phyloP scores from a whole-genome alignment of 805 yeast species.

The Wickerhamomyces canadensis region DNA sequence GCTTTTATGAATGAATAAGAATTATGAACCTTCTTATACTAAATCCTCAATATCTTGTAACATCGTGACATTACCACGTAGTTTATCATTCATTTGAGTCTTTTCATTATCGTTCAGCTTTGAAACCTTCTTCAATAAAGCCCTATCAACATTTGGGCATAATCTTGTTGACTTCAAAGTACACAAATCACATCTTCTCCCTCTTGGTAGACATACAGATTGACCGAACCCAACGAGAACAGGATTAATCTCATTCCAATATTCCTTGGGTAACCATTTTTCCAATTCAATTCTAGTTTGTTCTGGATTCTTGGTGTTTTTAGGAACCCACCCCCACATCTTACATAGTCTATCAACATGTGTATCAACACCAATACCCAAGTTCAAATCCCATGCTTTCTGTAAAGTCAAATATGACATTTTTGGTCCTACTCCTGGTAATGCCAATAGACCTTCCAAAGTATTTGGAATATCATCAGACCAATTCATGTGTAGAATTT shows the following conservation, averaged over 20 bases:
- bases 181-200: slow-evolving; percentile 68
- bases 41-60: slow-evolving; percentile 33
- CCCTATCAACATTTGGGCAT: slow-evolving; percentile 54
- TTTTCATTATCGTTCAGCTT: slow-evolving; percentile 17
- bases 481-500: slow-evolving; percentile 42
- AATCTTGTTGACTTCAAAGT: slow-evolving; percentile 43
- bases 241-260: slow-evolving; percentile 85
- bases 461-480: slow-evolving; percentile 70
- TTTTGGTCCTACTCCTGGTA: slow-evolving; percentile 95
- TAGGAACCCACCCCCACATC: slow-evolving; percentile 74
- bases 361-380: slow-evolving; percentile 93
- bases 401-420: slow-evolving; percentile 85
- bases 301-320: slow-evolving; percentile 59
- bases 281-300: slow-evolving; percentile 64
- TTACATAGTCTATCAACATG: slow-evolving; percentile 79
- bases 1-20: neutral
- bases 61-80: slow-evolving; percentile 39
- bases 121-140: slow-evolving; percentile 22
- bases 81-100: slow-evolving; percentile 36
- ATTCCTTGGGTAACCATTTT: slow-evolving; percentile 63
- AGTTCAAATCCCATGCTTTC: slow-evolving; percentile 69
- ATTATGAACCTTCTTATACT: slow-evolving; percentile 3
- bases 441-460: slow-evolving; percentile 52
- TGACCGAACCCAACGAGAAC: slow-evolving; percentile 92
- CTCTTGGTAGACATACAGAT: slow-evolving; percentile 70